Base-by-base conservation (phyloP, 441 rosid species). In the Populus hybrid region DNA sequence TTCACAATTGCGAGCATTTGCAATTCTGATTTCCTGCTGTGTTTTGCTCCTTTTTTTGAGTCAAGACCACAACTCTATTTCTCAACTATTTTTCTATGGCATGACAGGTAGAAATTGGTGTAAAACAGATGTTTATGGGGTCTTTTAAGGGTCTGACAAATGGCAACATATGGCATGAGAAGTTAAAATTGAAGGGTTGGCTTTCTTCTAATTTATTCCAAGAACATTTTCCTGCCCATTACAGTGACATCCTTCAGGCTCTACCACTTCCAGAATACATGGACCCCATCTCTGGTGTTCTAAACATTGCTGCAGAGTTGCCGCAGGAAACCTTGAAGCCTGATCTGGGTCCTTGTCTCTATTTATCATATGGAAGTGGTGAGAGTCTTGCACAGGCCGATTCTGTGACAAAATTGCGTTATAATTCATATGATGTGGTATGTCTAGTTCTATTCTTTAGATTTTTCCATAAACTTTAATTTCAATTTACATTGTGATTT, bases 141-240 rank as follows among this genome's bases (percentile, higher is more conserved):
- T 88, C 97, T 76, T 79, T 97, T 36, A 85, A 87, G 84, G 95
- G 93, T 50, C 90, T 77, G 76, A 79, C 85, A 64, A 89, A 88
- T 77, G 84, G 90, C 34, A 88, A 86, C 81, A 88, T 79, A 76
- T 88, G 94, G 85, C 85, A 92, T 81, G 97, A 95, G 86, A 91
- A 77, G 82, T 77, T 97, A 84, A 93, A 93, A 84, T 83, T 95
- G 88, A 91, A 91, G 84, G 97, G 95, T 72, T 93, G 97, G 98
- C 92, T 97, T 83, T 89, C 98, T 72, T 87, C 99, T 84, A 84
- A 73, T 64, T 84, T 91, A 78, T 95, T 97, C 80, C 83, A 86
- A 83, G 93, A 95, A 83, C 97, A 92, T 77, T 93, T 97, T 85
- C 95, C 99, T 11, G 88, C 84, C 72, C 99, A 95, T 84, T 92